Evolutionary conservation across 1,139 yeast genomes (phyloP), one percentile per base, ranked within the genome.

Genomic region (Nakaseomyces kungkrabaensis): DNA sequence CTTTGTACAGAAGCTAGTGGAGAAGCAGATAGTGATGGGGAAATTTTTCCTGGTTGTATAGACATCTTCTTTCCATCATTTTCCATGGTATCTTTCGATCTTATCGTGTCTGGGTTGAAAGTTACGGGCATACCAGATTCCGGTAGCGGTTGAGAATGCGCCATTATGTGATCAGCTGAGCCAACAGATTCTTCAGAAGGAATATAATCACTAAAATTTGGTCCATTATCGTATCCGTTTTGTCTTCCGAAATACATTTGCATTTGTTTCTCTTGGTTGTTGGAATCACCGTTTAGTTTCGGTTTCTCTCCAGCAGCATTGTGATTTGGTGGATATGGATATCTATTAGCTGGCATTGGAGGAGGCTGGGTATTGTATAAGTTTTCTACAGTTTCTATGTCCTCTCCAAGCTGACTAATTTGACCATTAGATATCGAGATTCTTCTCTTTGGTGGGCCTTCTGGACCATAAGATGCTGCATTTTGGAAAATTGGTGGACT

Each of bases 391-490:
- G 59, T 56, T 37, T 60, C 62, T 1, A 65, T 53, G 49, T 68
- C 71, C 32, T 69, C 71, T n/a, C 65, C 65, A n/a, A 79, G 70
- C 61, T 84, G 90, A 45, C 89, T 85, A 57, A 84, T 84, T 63
- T 84, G 92, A 59, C 92, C 92, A 67, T 84, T 84, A 6, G 89
- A 82, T 50, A 84, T 83, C 42, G 90, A 83, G 6, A 84, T 79
- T 60, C 90, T 71, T 63, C 89, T 72, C 51, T 83, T 70, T 56
- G 69, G 49, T 64, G 59, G 46, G 61, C 62, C 59, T 65, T 73
- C 48, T 29, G 74, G 64, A 43, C 60, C 55, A 57, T 71, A 69
- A 69, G 77, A 67, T 3, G 79, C 72, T 13, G 58, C 50, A 43
- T 77, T 73, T 60, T 81, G 85, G 58, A 79, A 77, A 40, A 81